Conservation (phyloP, 2,329 filamentous ascomycete genomes). For the Talaromyces sp. region DNA sequence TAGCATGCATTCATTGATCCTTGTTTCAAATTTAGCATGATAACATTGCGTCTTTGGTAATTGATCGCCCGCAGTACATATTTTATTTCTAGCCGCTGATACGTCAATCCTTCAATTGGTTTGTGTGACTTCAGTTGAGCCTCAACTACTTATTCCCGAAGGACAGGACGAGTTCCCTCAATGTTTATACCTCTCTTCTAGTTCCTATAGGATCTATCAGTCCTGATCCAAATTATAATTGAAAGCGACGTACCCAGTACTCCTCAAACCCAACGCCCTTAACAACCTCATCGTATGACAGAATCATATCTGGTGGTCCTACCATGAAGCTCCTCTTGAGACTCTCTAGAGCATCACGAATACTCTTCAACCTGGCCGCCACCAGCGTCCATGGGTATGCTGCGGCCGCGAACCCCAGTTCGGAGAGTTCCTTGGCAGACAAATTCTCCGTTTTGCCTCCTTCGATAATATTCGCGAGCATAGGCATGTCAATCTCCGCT, state of each 20-base stretch:
- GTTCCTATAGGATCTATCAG: constrained; percentile 5
- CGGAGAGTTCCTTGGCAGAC: constrained; percentile 35
- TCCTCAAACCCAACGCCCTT: constrained; percentile 47
- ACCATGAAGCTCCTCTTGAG: constrained; percentile 44
- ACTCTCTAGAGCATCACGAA: constrained; percentile 28
- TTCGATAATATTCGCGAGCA: constrained; percentile 47
- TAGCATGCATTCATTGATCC: neutral
- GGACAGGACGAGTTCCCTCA: neutral
- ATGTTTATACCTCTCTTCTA: constrained; percentile 12
- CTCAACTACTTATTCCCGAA: no score
- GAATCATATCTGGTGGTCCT: constrained; percentile 43
- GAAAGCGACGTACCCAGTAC: constrained; percentile 35
- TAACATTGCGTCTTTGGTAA: neutral
- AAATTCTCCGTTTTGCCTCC: constrained; percentile 42
- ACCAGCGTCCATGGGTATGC: constrained; percentile 18
- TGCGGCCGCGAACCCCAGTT: constrained; percentile 36
- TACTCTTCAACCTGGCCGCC: constrained; percentile 17
- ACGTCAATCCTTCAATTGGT: neutral
- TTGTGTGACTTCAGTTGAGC: neutral
- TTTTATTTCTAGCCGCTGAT: neutral
- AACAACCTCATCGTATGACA: constrained; percentile 46
- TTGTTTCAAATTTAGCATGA: neutral
- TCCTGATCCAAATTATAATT: no score
- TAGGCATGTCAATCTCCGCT: constrained; percentile 36
- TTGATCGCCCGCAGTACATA: neutral